Evolutionary conservation across 2,329 filamentous ascomycete genomes (phyloP), one percentile per base, ranked within the genome.

Genomic region (Talaromyces pinophilus): DNA sequence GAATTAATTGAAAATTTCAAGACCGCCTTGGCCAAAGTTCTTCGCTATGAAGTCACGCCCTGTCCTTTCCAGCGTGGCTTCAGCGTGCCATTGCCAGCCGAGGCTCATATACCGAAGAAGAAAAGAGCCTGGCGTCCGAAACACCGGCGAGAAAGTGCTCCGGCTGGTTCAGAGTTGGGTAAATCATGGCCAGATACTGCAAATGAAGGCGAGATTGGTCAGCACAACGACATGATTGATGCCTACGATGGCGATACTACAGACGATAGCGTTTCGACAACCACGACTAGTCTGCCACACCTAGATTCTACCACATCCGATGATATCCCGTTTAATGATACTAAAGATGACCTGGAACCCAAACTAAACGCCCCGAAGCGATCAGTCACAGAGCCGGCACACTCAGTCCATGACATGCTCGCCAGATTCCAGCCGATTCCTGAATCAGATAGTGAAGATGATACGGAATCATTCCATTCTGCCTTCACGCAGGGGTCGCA

Each of bases 1-100:
- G 79, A 82, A 52, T 85, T 87, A 70, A 88, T 92, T 4, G 84
- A 86, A 63, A 84, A 88, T 42, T 82, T 97, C 70, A 91, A 91
- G 72, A 81, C 82, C 11, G 89, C 92, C 8, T 79, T 97, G 33
- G 85, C 85, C 63, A 87, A 88, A 68, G 87, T 96, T 15, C 82
- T 97, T 55, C 88, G 90, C 69, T 97, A 95, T 73, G 93, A 97
- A 77, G 91, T 91, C 73, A 97, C 93, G 0, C 86, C 88, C 54
- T 97, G 93, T 76, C 93, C 93, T 0, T 97, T 97, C 76, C 85
- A 89, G 72, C 85, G 92, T 67, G 85, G 86, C 2, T 96, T 96
- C 71, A 89, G 87, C 0, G 88, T 94, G 11, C 85, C 90, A 61
- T 80, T 95, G 19, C 92, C 92, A 0, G 88, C 91, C 71, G 83